Base-by-base conservation (phyloP, 495 filamentous ascomycete species). In the Trichoderma asperelloides region DNA sequence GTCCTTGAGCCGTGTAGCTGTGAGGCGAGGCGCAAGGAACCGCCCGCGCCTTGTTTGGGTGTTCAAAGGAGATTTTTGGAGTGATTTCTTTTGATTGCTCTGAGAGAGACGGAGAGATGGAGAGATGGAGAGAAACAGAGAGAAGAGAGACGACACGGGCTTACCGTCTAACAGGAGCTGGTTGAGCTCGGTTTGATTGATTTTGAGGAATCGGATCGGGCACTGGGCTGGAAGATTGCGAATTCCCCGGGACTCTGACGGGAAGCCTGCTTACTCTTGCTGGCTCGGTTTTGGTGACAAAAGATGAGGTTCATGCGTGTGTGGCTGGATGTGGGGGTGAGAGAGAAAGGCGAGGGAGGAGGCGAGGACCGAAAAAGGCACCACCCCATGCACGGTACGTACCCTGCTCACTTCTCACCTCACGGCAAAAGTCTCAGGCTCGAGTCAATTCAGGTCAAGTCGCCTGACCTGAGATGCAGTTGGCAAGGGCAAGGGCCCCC, bases 271-370 rank as follows among this genome's bases (percentile, higher is more conserved):
- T 51, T 51, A 51, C 47, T n/a, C 6, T 23, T 37, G 33, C 33
- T 37, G 33, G 47, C 8, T 21, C 47, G 3, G 9, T 21, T 18
- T 51, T 51, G 47, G 47, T n/a, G 47, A 51, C 47, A 23, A 51
- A 51, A 51, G 47, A 51, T 21, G 18, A 23, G 21, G n/a, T 9
- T 51, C 21, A n/a, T 9, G 8, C 21, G 47, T n/a, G 47, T 51
- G 47, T 51, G 47, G 47, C 47, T 51, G 47, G 18, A 21, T 18
- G 47, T 51, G 15, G 27, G 49, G 8, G 33, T 37, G 25, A 15
- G 57, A 37, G 62, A 16, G 12, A 21, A 41, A 23, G 66, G 67
- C 62, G n/a, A 71, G 66, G 67, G 67, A 47, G 62, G 33, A 37
- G 33, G 33, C 33, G 33, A 45, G 69, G 39, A 23, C 3, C 64